Evolutionary conservation across 202 grass and related monocot genomes (phyloP).

Genomic region (Musa balbisiana): DNA sequence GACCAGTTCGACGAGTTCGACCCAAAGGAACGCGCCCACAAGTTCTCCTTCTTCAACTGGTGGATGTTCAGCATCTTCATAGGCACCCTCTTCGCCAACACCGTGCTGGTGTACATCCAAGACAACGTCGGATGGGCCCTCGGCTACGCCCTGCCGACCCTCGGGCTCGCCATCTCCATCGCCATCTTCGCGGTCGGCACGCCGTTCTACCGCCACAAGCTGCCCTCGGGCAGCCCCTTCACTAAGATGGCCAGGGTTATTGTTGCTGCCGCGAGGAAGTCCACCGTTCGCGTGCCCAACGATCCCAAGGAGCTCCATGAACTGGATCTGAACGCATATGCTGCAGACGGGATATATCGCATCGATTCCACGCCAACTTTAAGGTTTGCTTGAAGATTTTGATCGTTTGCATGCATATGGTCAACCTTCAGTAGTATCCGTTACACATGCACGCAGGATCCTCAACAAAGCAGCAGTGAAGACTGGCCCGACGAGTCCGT

Average conservation of each 20-base stretch:
- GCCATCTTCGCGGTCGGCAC: slow-evolving; percentile 61
- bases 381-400: slow-evolving; percentile 16
- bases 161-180: slow-evolving; percentile 39
- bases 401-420: neutral
- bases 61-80: slow-evolving; percentile 80
- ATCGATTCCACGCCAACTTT: slow-evolving; percentile 37
- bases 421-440: too few species aligned
- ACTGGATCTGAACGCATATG: slow-evolving; percentile 34
- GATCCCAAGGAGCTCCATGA: slow-evolving; percentile 44
- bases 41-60: slow-evolving; percentile 95
- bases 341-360: slow-evolving; percentile 23
- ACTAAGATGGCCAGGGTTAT: slow-evolving; percentile 48
- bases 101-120: slow-evolving; percentile 78
- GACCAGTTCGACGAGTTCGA: slow-evolving; percentile 78
- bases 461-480: slow-evolving; percentile 58
- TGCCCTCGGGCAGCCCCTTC: slow-evolving; percentile 59
- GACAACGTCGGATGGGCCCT: slow-evolving; percentile 65
- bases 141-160: slow-evolving; percentile 61
- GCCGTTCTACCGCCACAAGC: slow-evolving; percentile 68
- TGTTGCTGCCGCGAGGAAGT: slow-evolving; percentile 41
- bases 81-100: slow-evolving; percentile 67
- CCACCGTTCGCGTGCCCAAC: neutral
- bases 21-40: slow-evolving; percentile 45
- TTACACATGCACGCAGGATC: slow-evolving; percentile 23
- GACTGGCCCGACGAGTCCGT: neutral